These are phyloP conservation scores for Talaromyces atroroseus DNA, from an alignment of 2,329 filamentous ascomycete species.

Conservation along the genomic window DNA sequence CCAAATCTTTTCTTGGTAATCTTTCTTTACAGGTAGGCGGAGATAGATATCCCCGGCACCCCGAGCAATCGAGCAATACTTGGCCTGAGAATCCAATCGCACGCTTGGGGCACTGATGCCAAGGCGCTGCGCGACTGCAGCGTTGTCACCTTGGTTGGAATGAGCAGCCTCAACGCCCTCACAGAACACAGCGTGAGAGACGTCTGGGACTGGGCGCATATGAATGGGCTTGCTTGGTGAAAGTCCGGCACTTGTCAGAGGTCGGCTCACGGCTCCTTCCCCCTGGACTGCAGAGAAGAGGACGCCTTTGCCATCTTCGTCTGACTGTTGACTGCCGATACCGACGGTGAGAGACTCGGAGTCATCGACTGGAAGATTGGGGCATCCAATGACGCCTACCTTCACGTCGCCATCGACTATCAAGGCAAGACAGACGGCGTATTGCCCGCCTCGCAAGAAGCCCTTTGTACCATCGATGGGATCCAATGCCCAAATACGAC, in stretches of 20 bases:
- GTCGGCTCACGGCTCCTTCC: constrained; percentile 72
- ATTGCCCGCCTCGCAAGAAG: constrained; percentile 92
- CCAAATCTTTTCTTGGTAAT: constrained; percentile 99
- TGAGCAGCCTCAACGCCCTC: constrained; percentile 93
- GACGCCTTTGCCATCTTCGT: constrained; percentile 72
- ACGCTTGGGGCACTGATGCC: constrained; percentile 87
- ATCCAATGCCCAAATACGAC: constrained; percentile 88
- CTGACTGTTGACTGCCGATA: constrained; percentile 68
- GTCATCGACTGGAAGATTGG: constrained; percentile 88
- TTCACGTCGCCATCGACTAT: constrained; percentile 92
- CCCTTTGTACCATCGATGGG: constrained; percentile 98
- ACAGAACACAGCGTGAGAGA: constrained; percentile 83
- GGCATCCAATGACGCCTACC: constrained; percentile 90
- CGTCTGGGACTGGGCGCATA: constrained; percentile 72
- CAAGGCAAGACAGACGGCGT: constrained; percentile 87
- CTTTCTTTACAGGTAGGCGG: constrained; percentile 73
- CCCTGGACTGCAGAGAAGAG: constrained; percentile 80
- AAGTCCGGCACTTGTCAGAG: constrained; percentile 53
- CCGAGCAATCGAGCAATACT: constrained; percentile 91
- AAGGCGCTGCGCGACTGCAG: constrained; percentile 72
- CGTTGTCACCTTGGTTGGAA: constrained; percentile 83
- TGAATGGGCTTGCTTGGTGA: constrained; percentile 58
- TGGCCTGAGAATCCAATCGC: constrained; percentile 95
- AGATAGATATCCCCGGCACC: constrained; percentile 94
- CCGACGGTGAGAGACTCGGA: constrained; percentile 62